phyloP scores from a whole-genome alignment of 1,284 basidiomycete species.

The Puccinia polysora region DNA sequence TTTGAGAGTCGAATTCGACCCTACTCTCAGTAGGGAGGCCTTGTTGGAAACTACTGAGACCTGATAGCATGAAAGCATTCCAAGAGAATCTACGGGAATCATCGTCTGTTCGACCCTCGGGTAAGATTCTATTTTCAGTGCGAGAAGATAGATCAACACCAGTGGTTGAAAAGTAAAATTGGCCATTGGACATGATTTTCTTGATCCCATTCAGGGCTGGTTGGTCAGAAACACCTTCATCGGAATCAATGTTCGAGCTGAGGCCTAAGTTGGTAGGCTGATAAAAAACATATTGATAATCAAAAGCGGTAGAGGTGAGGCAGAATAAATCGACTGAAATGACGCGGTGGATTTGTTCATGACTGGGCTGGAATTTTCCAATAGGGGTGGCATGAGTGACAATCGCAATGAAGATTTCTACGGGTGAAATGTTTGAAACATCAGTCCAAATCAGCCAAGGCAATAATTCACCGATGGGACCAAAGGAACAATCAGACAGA shows the following conservation, averaged over 20 bases:
- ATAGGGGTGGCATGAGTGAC: conserved; percentile 70
- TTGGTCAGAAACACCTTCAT: conserved; percentile 67
- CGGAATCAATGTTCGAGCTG: conserved; percentile 42
- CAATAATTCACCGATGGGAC: not conserved
- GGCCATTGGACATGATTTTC: conserved; percentile 83
- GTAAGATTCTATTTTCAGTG: conserved; percentile 63
- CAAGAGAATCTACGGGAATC: conserved; percentile 48
- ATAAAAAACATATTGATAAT: conserved; percentile 48
- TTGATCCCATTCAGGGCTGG: conserved; percentile 68
- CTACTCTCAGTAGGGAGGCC: conserved; percentile 54
- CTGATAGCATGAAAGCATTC: conserved; percentile 63
- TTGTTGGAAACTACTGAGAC: conserved; percentile 52
- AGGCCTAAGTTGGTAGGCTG: conserved; percentile 27
- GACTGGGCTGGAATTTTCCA: conserved; percentile 54
- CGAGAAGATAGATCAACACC: conserved; percentile 81
- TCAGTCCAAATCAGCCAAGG: not conserved
- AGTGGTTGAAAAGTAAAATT: conserved; percentile 86
- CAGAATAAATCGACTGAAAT: conserved; percentile 56
- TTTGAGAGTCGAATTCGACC: conserved; percentile 52
- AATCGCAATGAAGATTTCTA: conserved; percentile 76
- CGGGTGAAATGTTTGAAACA: conserved; percentile 1
- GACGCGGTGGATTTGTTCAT: conserved; percentile 54
- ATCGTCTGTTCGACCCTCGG: conserved; percentile 54
- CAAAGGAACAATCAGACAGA: not conserved
- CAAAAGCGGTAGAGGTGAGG: conserved; percentile 55